Conservation (phyloP, 1,139 yeast species). For the Suhomyces ambrosiae region DNA sequence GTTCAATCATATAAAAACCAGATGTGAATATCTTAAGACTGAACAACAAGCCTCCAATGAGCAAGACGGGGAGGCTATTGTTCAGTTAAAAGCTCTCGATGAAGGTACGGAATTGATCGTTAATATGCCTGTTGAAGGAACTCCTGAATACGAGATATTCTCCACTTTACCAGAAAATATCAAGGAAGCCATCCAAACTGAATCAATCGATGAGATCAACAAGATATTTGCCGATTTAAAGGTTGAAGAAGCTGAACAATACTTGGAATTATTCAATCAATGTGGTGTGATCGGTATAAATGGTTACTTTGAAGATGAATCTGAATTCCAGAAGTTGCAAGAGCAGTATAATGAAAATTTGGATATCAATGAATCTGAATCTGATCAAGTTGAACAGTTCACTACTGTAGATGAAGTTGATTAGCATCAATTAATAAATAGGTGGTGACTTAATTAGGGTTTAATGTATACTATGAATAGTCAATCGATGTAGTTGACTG, state of each 20-base stretch:
- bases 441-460: background rate
- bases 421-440: conserved; percentile 10
- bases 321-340: conserved; percentile 28
- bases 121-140: conserved; percentile 62
- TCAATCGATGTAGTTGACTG: too few relatives aligned
- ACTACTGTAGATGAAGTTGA: conserved; percentile 21
- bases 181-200: conserved; percentile 75
- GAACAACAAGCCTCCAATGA: conserved; percentile 35
- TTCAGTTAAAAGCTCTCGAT: conserved; percentile 87
- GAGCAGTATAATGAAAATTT: conserved; percentile 24
- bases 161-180: conserved; percentile 59
- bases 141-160: conserved; percentile 55
- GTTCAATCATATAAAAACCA: conserved; percentile 64
- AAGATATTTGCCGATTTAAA: conserved; percentile 76
- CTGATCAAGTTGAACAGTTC: conserved; percentile 5
- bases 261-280: conserved; percentile 73
- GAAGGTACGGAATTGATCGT: conserved; percentile 78
- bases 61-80: conserved; percentile 68
- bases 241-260: conserved; percentile 76
- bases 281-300: conserved; percentile 81
- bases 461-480: background rate
- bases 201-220: conserved; percentile 76
- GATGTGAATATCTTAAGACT: conserved; percentile 68
- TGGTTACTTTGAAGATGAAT: conserved; percentile 33
- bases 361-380: conserved; percentile 13